These are phyloP conservation scores for Melampsora larici-populina DNA, from an alignment of 1,284 basidiomycete species.

Conservation along the genomic window DNA sequence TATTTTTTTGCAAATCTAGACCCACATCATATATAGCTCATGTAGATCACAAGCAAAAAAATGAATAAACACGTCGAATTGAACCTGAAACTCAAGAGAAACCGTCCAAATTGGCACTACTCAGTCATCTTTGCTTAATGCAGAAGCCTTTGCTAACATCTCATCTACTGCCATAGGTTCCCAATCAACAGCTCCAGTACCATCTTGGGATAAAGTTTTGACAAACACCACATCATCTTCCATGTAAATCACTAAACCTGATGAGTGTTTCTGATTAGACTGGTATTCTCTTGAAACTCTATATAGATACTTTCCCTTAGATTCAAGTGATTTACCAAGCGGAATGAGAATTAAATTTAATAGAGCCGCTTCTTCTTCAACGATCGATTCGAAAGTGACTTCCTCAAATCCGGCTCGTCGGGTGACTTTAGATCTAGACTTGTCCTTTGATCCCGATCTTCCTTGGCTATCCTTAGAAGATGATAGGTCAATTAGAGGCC, in stretches of 20 bases:
- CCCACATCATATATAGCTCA: too few species aligned
- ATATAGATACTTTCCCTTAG: conserved; percentile 27
- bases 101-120: too few species aligned
- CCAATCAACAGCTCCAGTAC: conserved; percentile 4
- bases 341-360: conserved; percentile 36
- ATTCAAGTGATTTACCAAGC: conserved; percentile 40
- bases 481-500: background rate
- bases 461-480: background rate
- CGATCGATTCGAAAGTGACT: conserved; percentile 36
- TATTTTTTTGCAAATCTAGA: too few species aligned
- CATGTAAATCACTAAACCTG: conserved; percentile 21
- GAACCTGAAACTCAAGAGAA: too few species aligned
- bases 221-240: conserved; percentile 38
- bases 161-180: conserved; percentile 40
- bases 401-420: conserved; percentile 8
- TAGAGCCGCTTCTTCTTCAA: conserved; percentile 30
- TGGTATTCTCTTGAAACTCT: conserved; percentile 34
- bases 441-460: background rate
- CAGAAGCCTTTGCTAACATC: conserved; percentile 36
- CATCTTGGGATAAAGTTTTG: conserved; percentile 6
- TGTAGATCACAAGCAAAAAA: too few species aligned
- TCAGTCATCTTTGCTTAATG: background rate
- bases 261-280: background rate
- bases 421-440: conserved; percentile 5
- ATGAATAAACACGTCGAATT: too few species aligned